Evolutionary conservation across 148 eudicot species (phyloP).

Genomic region (Amaranthus palmeri): DNA sequence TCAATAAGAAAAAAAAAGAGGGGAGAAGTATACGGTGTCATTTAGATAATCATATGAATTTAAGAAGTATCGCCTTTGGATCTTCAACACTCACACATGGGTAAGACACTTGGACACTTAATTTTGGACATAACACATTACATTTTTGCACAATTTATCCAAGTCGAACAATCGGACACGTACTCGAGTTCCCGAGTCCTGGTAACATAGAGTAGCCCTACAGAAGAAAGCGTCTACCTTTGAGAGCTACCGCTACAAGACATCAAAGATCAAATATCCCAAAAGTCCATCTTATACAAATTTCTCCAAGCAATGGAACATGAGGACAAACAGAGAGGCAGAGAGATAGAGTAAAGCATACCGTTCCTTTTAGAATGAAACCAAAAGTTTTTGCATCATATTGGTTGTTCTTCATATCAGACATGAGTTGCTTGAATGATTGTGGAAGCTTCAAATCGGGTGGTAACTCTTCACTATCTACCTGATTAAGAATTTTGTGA

Average conservation of each 20-base stretch:
- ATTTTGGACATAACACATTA: no score
- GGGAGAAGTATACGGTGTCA: no score
- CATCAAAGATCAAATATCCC: background rate
- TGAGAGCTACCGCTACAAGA: background rate
- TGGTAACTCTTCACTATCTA: slow-evolving; percentile 65
- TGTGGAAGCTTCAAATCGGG: slow-evolving; percentile 69
- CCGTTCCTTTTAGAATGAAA: slow-evolving; percentile 82
- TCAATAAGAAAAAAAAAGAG: no score
- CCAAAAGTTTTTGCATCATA: slow-evolving; percentile 82
- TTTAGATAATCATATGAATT: no score
- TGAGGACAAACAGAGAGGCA: background rate
- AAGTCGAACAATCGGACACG: no score
- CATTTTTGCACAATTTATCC: no score
- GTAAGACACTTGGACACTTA: no score
- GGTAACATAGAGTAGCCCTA: background rate
- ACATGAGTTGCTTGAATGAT: slow-evolving; percentile 71
- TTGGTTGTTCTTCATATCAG: slow-evolving; percentile 77
- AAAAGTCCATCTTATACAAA: background rate
- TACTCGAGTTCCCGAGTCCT: no score
- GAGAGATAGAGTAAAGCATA: slow-evolving; percentile 30
- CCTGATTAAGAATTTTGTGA: slow-evolving; percentile 78
- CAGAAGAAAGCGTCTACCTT: background rate
- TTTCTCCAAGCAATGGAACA: background rate
- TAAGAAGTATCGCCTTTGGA: no score
- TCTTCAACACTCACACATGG: no score